Evolutionary conservation across 2,329 filamentous ascomycete species (phyloP), one percentile per base, ranked within the genome.

Genomic region (Colletotrichum spinosum): DNA sequence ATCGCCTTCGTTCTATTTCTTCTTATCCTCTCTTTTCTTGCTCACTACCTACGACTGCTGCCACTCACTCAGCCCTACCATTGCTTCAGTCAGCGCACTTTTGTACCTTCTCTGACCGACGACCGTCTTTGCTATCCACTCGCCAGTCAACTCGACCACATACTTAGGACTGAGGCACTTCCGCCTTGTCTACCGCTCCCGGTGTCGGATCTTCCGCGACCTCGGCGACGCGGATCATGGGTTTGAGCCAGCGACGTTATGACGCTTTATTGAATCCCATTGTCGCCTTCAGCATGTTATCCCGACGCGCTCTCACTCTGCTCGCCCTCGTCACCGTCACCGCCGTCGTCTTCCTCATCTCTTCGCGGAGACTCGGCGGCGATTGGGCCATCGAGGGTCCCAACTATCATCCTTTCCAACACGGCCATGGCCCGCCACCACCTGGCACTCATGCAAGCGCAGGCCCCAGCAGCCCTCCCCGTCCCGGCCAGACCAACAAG

Each of bases 311-410:
- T 33, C 58, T 75, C 46, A 56, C 70, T 34, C 33, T 75, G 13
- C 13, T 77, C 13, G 35, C 70, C 62, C 66, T 77, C 49, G 64
- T 73, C 12, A 63, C 71, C 13, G 55, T 75, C 35, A 75, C 74
- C 41, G 48, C 75, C 25, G 69, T 73, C 34, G 65, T 75, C 39
- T 67, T 81, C 11, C 69, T 80, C 51, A 54, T 79, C 61, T 73
- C 75, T 3, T 75, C 75, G 25, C 72, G 69, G 34, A 72, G 75
- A 13, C 69, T 79, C 8, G 69, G 70, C 17, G 69, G 70, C 13
- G 71, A 70, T 45, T 73, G 75, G 68, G 74, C 70, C 33, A 60
- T 74, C 35, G 74, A 74, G 15, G 70, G 72, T 10, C 67, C 72
- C 44, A 73, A 72, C 57, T 75, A 74, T 60, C 67, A 65, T 50